These are phyloP conservation scores for Aureobasidium zeae DNA, from an alignment of 2,329 filamentous ascomycete species.

Conservation along the genomic window DNA sequence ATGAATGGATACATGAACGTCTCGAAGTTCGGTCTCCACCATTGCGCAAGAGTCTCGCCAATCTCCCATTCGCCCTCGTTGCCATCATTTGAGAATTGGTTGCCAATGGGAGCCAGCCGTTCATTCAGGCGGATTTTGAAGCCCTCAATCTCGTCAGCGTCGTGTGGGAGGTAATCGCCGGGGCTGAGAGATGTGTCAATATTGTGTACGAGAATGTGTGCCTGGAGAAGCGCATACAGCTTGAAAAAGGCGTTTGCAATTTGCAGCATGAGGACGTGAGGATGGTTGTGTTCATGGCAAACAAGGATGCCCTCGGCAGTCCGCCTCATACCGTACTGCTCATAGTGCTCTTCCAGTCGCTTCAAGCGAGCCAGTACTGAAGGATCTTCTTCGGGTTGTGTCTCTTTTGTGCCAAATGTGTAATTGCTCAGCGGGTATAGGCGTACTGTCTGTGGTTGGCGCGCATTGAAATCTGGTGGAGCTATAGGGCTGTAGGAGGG, in stretches of 20 bases:
- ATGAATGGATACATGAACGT: slow-evolving; percentile 99
- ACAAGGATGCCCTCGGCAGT: slow-evolving; percentile 96
- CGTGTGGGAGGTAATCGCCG: slow-evolving; percentile 82
- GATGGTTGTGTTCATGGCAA: slow-evolving; percentile 98
- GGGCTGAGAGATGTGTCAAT: slow-evolving; percentile 43
- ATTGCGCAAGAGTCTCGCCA: slow-evolving; percentile 89
- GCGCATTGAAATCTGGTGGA: slow-evolving; percentile 67
- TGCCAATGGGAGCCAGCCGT: slow-evolving; percentile 71
- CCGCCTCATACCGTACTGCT: slow-evolving; percentile 85
- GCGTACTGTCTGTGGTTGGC: slow-evolving; percentile 81
- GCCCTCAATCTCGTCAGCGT: slow-evolving; percentile 86
- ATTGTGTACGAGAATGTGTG: background rate
- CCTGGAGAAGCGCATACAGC: slow-evolving; percentile 45
- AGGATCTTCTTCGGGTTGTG: slow-evolving; percentile 93
- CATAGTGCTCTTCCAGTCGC: slow-evolving; percentile 92
- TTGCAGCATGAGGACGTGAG: slow-evolving; percentile 97
- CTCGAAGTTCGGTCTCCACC: slow-evolving; percentile 99
- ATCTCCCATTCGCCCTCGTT: slow-evolving; percentile 67
- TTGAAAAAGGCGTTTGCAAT: slow-evolving; percentile 99
- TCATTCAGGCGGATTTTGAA: slow-evolving; percentile 92
- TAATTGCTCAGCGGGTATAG: slow-evolving; percentile 96
- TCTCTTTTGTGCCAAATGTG: slow-evolving; percentile 97
- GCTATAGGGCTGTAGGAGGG: slow-evolving; percentile 52
- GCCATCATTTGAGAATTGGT: slow-evolving; percentile 64
- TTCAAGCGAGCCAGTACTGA: slow-evolving; percentile 88